Evolutionary conservation across 176 grass and related monocot species (phyloP).

Genomic region (Dendrocalamus sinicus): DNA sequence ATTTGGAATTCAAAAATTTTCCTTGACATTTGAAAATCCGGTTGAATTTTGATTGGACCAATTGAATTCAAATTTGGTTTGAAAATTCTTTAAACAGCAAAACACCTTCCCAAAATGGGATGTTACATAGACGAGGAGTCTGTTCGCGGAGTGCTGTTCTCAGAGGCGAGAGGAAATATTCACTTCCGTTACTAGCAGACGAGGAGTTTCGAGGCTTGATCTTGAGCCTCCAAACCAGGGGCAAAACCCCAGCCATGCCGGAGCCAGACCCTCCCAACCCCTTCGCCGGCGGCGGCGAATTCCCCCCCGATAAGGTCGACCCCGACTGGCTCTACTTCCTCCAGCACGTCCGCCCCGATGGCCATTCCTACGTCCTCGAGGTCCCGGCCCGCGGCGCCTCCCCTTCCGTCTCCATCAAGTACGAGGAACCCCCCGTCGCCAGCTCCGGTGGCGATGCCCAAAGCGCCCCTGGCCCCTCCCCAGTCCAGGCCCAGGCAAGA

Average conservation of each 20-base stretch:
- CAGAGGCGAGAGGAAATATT: no score
- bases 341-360: conserved; percentile 51
- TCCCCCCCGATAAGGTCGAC: conserved; percentile 51
- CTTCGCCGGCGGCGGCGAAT: conserved; percentile 22
- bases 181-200: no score
- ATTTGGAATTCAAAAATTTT: no score
- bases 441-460: conserved; percentile 27
- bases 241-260: conserved; percentile 9
- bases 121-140: no score
- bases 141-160: no score
- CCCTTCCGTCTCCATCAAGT: conserved; percentile 42
- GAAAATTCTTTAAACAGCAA: no score
- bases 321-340: conserved; percentile 72
- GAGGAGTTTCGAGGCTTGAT: not conserved
- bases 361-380: conserved; percentile 58
- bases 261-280: not conserved
- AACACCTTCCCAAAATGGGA: no score
- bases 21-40: no score
- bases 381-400: conserved; percentile 30
- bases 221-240: conserved; percentile 10
- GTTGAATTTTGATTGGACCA: no score
- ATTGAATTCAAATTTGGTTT: no score
- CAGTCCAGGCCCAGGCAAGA: conserved; percentile 3
- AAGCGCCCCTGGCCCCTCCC: conserved; percentile 50
- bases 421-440: conserved; percentile 41